A percentile compares a stretch with the other conserved stretches of the same genome.
phyloP scores from a whole-genome alignment of 2,329 filamentous ascomycete genomes.

The Colletotrichum siamense region DNA sequence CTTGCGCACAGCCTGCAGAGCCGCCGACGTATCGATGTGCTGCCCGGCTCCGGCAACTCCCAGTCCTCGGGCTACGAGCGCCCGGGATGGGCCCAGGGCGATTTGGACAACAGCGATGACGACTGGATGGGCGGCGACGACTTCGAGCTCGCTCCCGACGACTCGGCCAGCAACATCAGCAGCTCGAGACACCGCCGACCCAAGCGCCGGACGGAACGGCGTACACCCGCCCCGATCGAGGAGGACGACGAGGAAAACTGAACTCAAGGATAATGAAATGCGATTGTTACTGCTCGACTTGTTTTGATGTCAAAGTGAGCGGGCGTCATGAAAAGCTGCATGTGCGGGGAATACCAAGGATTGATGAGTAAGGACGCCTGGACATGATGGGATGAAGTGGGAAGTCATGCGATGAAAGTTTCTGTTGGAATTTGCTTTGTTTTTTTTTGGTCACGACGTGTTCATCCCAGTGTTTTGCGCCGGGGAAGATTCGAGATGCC shows the following conservation, averaged over 20 bases:
- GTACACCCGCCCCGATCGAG: constrained; percentile 75
- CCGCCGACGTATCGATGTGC: constrained; percentile 62
- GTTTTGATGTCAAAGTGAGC: background rate
- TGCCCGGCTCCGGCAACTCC: constrained; percentile 54
- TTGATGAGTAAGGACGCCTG: background rate
- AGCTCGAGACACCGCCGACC: constrained; percentile 71
- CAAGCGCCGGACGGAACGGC: constrained; percentile 71
- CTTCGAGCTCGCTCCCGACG: constrained; percentile 74
- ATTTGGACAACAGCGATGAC: constrained; percentile 59
- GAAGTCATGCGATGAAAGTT: background rate
- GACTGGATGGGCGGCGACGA: constrained; percentile 62
- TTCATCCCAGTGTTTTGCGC: background rate
- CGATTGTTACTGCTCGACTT: background rate
- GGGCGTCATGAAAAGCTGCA: background rate
- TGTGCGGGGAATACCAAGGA: background rate
- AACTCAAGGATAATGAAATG: constrained; percentile 6
- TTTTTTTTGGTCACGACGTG: background rate
- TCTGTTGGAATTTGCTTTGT: background rate
- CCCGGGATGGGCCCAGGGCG: constrained; percentile 51
- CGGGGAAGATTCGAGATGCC: background rate
- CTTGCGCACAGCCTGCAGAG: constrained; percentile 69
- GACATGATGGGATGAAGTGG: background rate
- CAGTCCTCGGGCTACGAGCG: constrained; percentile 50
- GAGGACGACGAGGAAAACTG: constrained; percentile 71
- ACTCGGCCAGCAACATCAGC: constrained; percentile 81